Evolutionary conservation across 164 flowering plant species (phyloP).

Genomic region (Annona squamosa): DNA sequence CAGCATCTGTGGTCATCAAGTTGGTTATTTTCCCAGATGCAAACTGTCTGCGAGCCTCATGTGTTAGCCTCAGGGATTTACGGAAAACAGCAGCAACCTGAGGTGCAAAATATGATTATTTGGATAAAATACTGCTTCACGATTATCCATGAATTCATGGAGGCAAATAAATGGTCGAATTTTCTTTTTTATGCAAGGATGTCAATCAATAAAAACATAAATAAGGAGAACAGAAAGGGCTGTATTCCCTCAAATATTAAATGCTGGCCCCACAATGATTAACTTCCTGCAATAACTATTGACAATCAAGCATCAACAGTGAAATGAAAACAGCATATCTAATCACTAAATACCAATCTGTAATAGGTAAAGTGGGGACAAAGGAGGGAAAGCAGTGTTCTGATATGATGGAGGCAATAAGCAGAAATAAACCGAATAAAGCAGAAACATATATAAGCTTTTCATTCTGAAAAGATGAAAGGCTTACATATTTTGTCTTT

Average conservation of each 20-base stretch:
- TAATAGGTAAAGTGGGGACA: no score
- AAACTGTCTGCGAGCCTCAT: slow-evolving; percentile 72
- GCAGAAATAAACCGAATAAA: no score
- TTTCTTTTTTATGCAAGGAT: not conserved
- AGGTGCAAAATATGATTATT: slow-evolving; percentile 4
- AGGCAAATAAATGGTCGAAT: not conserved
- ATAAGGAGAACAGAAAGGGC: not conserved
- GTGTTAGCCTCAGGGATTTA: slow-evolving; percentile 78
- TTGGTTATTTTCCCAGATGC: slow-evolving; percentile 92
- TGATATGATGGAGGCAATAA: no score
- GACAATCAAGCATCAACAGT: not conserved
- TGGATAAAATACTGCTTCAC: not conserved
- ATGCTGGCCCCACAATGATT: not conserved
- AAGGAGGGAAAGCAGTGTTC: no score
- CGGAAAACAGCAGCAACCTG: slow-evolving; percentile 96
- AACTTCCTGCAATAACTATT: no score
- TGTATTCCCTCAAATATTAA: not conserved
- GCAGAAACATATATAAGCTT: no score
- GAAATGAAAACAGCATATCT: no score
- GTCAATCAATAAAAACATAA: not conserved
- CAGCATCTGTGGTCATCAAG: slow-evolving; percentile 98
- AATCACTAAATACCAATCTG: not conserved
- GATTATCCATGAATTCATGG: not conserved
- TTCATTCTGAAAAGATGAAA: no score
- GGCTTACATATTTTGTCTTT: no score